Conservation (phyloP, 2,329 filamentous ascomycete species). For the Claviceps purpurea region DNA sequence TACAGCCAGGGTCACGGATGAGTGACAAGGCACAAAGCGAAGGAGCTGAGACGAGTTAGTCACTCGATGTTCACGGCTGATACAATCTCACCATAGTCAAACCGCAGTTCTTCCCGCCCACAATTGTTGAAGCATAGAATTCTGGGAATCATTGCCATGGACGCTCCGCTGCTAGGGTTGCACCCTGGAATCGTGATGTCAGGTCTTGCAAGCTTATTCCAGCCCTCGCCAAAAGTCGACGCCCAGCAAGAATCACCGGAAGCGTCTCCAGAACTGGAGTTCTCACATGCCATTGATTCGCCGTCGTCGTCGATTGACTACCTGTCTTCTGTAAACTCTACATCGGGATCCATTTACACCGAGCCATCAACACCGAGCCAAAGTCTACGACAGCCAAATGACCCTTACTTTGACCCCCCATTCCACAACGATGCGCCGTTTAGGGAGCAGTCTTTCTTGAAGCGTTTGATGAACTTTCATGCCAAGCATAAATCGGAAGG, state of each 20-base stretch:
- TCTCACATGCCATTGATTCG: not conserved
- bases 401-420: slow-evolving; percentile 61
- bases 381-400: slow-evolving; percentile 15
- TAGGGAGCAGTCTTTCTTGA: slow-evolving; percentile 55
- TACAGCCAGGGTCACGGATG: not conserved
- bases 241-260: not conserved
- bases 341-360: not conserved
- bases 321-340: slow-evolving; percentile 9
- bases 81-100: slow-evolving; percentile 15
- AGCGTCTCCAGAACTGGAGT: not conserved
- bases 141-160: slow-evolving; percentile 67
- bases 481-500: slow-evolving; percentile 65
- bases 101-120: slow-evolving; percentile 17
- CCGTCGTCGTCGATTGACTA: slow-evolving; percentile 9
- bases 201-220: slow-evolving; percentile 67
- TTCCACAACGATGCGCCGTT: slow-evolving; percentile 64
- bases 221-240: slow-evolving; percentile 22
- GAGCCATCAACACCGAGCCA: not conserved
- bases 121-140: slow-evolving; percentile 57
- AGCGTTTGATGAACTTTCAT: slow-evolving; percentile 59
- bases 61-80: not conserved
- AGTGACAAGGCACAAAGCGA: not conserved
- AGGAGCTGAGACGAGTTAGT: no score
- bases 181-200: slow-evolving; percentile 79
- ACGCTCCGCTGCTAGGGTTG: slow-evolving; percentile 77